Percentiles rank a stretch among this genome's conserved stretches.
phyloP scores from a whole-genome alignment of 495 filamentous ascomycete species.

The Penicillium flavigenum region DNA sequence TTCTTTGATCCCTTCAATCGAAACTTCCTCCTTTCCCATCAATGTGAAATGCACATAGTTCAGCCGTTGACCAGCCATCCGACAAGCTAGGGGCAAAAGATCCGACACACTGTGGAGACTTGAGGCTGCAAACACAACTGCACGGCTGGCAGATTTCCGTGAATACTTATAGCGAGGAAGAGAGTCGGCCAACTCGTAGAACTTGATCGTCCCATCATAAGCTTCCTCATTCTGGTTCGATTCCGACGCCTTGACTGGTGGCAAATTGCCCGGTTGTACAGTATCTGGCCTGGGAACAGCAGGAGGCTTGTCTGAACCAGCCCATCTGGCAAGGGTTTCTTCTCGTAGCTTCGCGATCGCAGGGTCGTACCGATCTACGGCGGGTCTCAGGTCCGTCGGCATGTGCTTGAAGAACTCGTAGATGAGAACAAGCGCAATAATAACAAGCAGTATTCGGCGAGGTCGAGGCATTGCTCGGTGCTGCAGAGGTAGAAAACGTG shows the following conservation, averaged over 20 bases:
- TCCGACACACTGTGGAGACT: constrained; percentile 51
- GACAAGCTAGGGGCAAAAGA: constrained; percentile 54
- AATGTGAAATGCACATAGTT: constrained; percentile 56
- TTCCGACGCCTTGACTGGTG: constrained; percentile 23
- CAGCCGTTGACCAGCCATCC: constrained; percentile 45
- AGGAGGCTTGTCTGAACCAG: constrained; percentile 12
- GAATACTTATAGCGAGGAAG: constrained; percentile 42
- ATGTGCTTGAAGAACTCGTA: constrained; percentile 58
- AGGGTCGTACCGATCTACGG: constrained; percentile 31
- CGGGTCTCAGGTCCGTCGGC: constrained; percentile 43
- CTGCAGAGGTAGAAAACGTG: constrained; percentile 28
- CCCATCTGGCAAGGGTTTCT: constrained; percentile 10
- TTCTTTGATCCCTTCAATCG: constrained; percentile 48
- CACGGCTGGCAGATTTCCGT: constrained; percentile 31
- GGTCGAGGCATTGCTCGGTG: constrained; percentile 40
- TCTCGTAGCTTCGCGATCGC: constrained; percentile 26
- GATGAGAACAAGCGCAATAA: constrained; percentile 44
- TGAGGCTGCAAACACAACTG: constrained; percentile 53
- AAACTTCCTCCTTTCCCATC: constrained; percentile 54
- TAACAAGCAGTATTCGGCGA: constrained; percentile 42
- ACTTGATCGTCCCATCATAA: constrained; percentile 56
- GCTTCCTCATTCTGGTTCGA: constrained; percentile 27
- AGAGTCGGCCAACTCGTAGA: constrained; percentile 51
- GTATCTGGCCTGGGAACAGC: constrained; percentile 10
- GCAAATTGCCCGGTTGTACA: constrained; percentile 20